These are phyloP conservation scores for Phytophthora constricta DNA, from an alignment of 352 stramenopile genomes.

Conservation along the genomic window DNA sequence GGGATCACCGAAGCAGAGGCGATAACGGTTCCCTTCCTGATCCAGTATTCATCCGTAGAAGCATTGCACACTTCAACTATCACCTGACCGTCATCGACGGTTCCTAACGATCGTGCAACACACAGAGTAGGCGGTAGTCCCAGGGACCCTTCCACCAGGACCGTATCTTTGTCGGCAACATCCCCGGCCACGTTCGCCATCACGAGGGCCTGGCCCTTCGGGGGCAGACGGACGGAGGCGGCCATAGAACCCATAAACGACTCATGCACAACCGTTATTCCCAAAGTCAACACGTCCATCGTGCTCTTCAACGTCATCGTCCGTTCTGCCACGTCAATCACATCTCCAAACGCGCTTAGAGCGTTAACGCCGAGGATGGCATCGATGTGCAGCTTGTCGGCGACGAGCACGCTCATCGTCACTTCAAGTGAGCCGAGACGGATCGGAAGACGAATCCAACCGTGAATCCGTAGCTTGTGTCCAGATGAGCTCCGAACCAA, in stretches of 20 bases:
- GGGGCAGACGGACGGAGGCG: neutral
- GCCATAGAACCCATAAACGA: neutral
- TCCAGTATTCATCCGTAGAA: constrained; percentile 3
- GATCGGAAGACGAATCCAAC: neutral
- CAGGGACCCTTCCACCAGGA: constrained; percentile 1
- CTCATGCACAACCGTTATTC: neutral
- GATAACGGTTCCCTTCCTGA: neutral
- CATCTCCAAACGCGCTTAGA: neutral
- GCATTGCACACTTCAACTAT: constrained; percentile 10
- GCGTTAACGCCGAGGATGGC: constrained; percentile 1
- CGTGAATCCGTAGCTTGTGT: neutral
- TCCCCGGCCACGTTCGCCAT: neutral
- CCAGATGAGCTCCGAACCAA: neutral
- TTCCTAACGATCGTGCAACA: constrained; percentile 2
- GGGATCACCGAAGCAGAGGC: neutral
- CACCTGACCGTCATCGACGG: neutral
- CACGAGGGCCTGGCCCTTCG: constrained; percentile 1
- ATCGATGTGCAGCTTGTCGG: neutral
- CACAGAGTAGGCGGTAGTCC: neutral
- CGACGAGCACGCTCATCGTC: neutral
- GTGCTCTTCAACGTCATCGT: constrained; percentile 3
- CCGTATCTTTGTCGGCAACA: neutral
- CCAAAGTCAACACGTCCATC: neutral
- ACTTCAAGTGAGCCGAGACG: neutral
- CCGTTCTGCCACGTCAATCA: constrained; percentile 1